Conservation (phyloP, 352 stramenopile species). For the Phytophthora foliorum region DNA sequence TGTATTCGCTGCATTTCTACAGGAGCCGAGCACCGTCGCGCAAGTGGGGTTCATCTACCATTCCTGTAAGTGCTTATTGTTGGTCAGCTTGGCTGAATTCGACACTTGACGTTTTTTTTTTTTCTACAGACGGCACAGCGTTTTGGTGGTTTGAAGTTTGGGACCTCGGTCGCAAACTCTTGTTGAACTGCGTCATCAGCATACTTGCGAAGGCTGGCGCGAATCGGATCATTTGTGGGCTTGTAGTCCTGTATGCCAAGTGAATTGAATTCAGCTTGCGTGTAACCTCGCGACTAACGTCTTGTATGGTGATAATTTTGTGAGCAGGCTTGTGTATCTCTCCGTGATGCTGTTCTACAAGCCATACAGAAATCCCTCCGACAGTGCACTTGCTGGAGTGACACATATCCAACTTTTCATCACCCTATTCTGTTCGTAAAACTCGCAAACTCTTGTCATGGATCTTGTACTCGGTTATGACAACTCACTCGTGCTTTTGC, state of each 20-base stretch:
- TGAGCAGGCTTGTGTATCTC: slow-evolving; percentile 71
- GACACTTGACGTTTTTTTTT: background rate
- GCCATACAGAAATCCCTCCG: slow-evolving; percentile 68
- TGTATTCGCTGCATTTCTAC: background rate
- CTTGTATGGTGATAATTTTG: background rate
- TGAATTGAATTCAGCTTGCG: background rate
- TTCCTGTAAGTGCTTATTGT: slow-evolving; percentile 58
- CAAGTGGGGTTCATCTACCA: slow-evolving; percentile 87
- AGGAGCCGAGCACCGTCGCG: slow-evolving; percentile 78
- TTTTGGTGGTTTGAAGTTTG: slow-evolving; percentile 89
- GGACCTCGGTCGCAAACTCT: slow-evolving; percentile 78
- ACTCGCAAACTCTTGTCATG: background rate
- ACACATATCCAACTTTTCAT: slow-evolving; percentile 85
- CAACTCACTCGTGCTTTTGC: background rate
- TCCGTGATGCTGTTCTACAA: slow-evolving; percentile 80
- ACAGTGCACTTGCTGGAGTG: slow-evolving; percentile 70
- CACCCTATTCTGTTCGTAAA: slow-evolving; percentile 76
- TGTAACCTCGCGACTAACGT: background rate
- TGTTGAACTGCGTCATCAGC: slow-evolving; percentile 74
- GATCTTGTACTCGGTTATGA: background rate
- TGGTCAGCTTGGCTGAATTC: background rate
- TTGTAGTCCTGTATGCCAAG: slow-evolving; percentile 71
- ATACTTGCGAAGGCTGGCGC: slow-evolving; percentile 69
- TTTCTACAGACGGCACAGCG: slow-evolving; percentile 47
- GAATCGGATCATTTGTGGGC: slow-evolving; percentile 74